These are phyloP conservation scores for Neofusicoccum kwambonambiense DNA, from an alignment of 2,329 filamentous ascomycete species.

Conservation along the genomic window DNA sequence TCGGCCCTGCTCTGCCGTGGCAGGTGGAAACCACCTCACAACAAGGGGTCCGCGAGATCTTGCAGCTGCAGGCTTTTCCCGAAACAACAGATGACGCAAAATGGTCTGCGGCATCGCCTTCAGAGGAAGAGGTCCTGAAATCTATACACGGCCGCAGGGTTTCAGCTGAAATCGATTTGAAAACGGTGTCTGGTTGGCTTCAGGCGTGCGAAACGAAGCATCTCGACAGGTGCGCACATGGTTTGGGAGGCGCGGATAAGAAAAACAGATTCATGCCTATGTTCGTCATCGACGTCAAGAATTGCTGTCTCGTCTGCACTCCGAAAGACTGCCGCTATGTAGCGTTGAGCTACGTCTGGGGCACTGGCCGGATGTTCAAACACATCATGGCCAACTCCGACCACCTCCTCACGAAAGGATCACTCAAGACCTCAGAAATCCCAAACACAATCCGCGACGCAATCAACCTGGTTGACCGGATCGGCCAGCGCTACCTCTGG, in stretches of 20 bases:
- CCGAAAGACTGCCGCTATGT: background rate
- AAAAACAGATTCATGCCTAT: background rate
- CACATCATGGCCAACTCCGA: background rate
- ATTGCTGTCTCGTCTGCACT: background rate
- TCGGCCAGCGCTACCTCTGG: constrained; percentile 21
- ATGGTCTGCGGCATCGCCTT: background rate
- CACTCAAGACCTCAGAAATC: background rate
- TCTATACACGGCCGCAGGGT: background rate
- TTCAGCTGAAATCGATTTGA: background rate
- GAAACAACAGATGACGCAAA: too few species aligned
- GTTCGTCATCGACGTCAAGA: background rate
- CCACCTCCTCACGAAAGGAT: background rate
- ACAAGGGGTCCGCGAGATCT: background rate
- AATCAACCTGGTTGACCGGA: background rate
- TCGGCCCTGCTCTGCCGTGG: background rate
- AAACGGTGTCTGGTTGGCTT: background rate
- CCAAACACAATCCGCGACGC: constrained; percentile 18
- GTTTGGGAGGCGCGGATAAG: background rate
- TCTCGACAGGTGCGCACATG: background rate
- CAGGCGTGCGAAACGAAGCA: background rate
- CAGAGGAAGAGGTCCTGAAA: background rate
- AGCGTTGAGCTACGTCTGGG: background rate
- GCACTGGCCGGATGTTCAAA: background rate
- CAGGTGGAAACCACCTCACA: background rate
- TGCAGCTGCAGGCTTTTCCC: background rate